Conservation (phyloP, 2,329 filamentous ascomycete species). For the Phialocephala subalpina region DNA sequence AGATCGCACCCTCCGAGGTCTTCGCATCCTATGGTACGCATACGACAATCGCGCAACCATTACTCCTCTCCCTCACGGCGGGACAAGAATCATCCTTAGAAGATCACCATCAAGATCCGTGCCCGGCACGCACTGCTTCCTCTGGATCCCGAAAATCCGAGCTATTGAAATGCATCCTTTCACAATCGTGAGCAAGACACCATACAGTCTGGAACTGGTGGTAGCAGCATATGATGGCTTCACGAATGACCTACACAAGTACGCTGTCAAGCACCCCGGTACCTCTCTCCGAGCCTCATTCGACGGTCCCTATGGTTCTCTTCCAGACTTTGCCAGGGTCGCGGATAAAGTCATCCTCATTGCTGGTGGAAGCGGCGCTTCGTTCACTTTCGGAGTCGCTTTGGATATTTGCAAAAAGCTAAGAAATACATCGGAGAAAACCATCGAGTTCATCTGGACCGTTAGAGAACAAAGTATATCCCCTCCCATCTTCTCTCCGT, state of each 20-base stretch:
- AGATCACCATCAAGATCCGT: constrained; percentile 52
- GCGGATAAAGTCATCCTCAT: constrained; percentile 64
- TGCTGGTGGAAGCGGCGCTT: constrained; percentile 67
- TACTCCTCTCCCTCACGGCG: constrained; percentile 61
- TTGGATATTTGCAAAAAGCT: constrained; percentile 52
- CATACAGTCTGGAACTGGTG: constrained; percentile 60
- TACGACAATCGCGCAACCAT: constrained; percentile 60
- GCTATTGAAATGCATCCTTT: constrained; percentile 69
- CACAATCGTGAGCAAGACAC: constrained; percentile 57
- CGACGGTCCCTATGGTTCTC: constrained; percentile 66
- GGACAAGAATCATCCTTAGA: constrained; percentile 63
- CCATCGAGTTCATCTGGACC: constrained; percentile 58
- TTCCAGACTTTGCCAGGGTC: constrained; percentile 58
- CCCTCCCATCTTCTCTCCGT: background rate
- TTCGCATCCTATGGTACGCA: constrained; percentile 53
- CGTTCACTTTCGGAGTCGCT: constrained; percentile 61
- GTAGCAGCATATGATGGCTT: constrained; percentile 66
- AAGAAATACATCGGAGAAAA: constrained; percentile 44
- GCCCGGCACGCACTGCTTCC: constrained; percentile 68
- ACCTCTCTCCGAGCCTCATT: constrained; percentile 58
- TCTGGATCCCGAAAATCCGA: constrained; percentile 68
- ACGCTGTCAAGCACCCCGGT: constrained; percentile 59
- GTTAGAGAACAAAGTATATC: constrained; percentile 53
- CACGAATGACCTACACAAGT: constrained; percentile 61
- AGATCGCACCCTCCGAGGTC: constrained; percentile 58